Conservation (phyloP, 257 asterid species). For the Anisodus acutangulus region DNA sequence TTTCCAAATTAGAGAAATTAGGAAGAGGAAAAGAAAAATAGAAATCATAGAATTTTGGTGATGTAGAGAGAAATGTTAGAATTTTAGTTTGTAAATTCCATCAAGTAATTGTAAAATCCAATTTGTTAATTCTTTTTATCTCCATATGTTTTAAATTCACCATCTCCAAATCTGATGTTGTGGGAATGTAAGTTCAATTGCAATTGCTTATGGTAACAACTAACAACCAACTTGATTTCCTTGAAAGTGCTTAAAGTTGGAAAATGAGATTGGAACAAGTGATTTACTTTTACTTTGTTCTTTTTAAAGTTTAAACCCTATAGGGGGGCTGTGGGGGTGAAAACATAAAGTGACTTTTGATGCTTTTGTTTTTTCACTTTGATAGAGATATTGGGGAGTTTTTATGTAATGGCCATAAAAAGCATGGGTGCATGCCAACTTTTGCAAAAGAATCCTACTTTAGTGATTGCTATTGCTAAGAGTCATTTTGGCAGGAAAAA, state of each 20-base stretch:
- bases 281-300: background rate
- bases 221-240: too few relatives aligned
- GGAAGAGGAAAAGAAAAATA: background rate
- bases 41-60: constrained; percentile 30
- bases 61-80: constrained; percentile 1
- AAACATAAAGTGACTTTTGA: background rate
- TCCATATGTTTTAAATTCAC: background rate
- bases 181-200: background rate
- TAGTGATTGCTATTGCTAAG: constrained; percentile 23
- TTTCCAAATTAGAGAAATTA: background rate
- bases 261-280: background rate
- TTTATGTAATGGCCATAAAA: constrained; percentile 3
- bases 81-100: constrained; percentile 44
- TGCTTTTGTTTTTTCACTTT: background rate
- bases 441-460: constrained; percentile 44
- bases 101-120: constrained; percentile 30
- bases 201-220: background rate
- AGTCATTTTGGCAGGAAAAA: constrained; percentile 9
- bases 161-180: background rate
- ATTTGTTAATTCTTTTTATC: constrained; percentile 51
- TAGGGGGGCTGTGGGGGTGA: background rate
- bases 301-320: background rate
- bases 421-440: constrained; percentile 39
- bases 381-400: constrained; percentile 13
- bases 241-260: background rate